phyloP scores from a whole-genome alignment of 371 early-diverging fungal species.

The Mortierella sp. region DNA sequence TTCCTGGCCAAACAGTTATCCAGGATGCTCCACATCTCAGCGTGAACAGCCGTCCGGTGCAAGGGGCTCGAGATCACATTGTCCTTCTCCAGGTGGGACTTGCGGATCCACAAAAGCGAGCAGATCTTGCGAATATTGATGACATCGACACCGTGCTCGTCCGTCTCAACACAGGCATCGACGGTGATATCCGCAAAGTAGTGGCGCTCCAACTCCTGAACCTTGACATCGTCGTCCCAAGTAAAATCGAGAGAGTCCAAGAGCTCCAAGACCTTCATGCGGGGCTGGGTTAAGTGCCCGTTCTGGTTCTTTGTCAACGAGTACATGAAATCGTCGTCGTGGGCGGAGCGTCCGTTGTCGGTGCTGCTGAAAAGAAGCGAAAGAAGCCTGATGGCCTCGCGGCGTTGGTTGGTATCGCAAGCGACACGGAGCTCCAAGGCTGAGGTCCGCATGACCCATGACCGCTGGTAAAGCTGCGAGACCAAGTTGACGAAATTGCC shows the following conservation, averaged over 20 bases:
- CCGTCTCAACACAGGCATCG: conserved; percentile 61
- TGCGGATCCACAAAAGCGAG: conserved; percentile 61
- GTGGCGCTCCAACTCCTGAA: conserved; percentile 44
- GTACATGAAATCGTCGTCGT: conserved; percentile 49
- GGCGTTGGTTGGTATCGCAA: conserved; percentile 51
- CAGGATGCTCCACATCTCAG: conserved; percentile 69
- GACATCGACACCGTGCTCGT: conserved; percentile 71
- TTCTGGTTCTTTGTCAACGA: conserved; percentile 35
- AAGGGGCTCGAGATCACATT: conserved; percentile 62
- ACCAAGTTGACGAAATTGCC: conserved; percentile 67
- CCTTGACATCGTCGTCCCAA: conserved; percentile 64
- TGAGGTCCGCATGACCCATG: conserved; percentile 89
- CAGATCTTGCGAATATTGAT: conserved; percentile 80
- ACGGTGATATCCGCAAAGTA: conserved; percentile 60
- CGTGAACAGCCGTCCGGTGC: conserved; percentile 61
- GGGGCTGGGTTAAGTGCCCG: conserved; percentile 61
- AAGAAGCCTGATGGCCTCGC: conserved; percentile 53
- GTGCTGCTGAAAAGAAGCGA: conserved; percentile 51
- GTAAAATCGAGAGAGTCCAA: conserved; percentile 68
- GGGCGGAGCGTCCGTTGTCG: conserved; percentile 28
- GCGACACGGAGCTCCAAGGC: conserved; percentile 86
- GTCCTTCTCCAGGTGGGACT: conserved; percentile 61
- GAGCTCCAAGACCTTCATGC: conserved; percentile 69
- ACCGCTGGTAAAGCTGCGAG: conserved; percentile 87
- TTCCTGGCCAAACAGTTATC: conserved; percentile 72